Base-by-base conservation (phyloP, 441 rosid genomes). In the Populus trichocarpa region DNA sequence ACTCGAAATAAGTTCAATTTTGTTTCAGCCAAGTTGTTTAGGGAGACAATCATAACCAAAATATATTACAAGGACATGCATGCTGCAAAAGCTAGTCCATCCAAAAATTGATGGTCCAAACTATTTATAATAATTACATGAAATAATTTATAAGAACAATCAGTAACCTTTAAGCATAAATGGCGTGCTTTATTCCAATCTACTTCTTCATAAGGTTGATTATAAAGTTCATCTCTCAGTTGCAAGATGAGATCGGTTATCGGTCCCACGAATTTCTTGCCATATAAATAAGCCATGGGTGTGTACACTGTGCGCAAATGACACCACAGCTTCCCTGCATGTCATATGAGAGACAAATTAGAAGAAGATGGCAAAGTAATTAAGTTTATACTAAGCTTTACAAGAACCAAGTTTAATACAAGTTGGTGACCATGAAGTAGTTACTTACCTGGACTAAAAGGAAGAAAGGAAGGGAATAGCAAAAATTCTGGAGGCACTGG, bases 401-500 rank as follows among this genome's bases (percentile, higher is more conserved):
- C 46, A 8, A 8, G 11, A 40, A 40, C 46, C 46, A 40, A 40
- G 46, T 40, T 40, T 40, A 40, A 40, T 8, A 40, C 46, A 40
- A 9, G 12, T 40, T 40, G 11, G 46, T 40, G 11, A 9, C 12
- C 46, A 40, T 1, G 12, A 40, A 40, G 12, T 40, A 1, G 46
- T 22, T 35, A 2, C 0, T 70, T 20, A 88, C 95, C 93, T 81
- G 91, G 83, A 77, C 88, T 95, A 32, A 92, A 30, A 18, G 93
- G 94, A 71, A 81, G 63, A 36, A 78, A 80, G 6, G 85, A 79
- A 33, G 97, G 95, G 16, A 92, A 77, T 79, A 92, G 89, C 86
- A 90, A 85, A 23, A 92, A 75, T 81, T 92, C 97, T 0, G 97
- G 97, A 67, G 95, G 95, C 79, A 91, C 69, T 4, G 95, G 97